Conservation (phyloP, 163 green algal genomes). For the Prototheca cutis region DNA sequence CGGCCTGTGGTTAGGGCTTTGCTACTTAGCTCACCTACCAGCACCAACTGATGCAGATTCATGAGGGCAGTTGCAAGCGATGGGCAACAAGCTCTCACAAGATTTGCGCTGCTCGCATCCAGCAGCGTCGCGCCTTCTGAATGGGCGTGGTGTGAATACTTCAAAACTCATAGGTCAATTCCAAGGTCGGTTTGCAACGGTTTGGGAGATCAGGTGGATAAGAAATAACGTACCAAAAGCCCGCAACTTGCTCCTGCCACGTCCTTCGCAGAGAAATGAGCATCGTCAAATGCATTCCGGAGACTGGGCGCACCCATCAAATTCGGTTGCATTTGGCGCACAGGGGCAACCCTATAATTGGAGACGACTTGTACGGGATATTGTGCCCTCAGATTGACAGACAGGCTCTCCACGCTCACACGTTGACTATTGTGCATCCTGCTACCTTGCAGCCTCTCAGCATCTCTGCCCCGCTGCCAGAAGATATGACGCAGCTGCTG, state of each 20-base stretch:
- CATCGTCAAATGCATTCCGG: slow-evolving; percentile 20
- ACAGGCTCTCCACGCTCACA: slow-evolving; percentile 33
- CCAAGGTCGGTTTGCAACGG: no score
- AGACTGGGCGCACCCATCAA: slow-evolving; percentile 38
- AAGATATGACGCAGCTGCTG: slow-evolving; percentile 13
- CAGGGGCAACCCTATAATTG: slow-evolving; percentile 33
- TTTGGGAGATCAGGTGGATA: no score
- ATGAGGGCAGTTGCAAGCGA: no score
- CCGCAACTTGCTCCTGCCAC: not conserved
- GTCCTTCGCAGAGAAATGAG: not conserved
- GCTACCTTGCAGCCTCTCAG: slow-evolving; percentile 5
- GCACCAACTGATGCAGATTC: no score
- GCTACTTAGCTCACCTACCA: no score
- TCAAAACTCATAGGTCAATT: no score
- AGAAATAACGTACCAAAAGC: no score
- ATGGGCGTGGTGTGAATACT: no score
- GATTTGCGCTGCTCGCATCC: no score
- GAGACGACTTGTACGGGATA: slow-evolving; percentile 41
- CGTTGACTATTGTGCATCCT: slow-evolving; percentile 27
- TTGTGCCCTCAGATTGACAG: slow-evolving; percentile 29
- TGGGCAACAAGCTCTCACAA: no score
- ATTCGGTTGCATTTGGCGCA: slow-evolving; percentile 44
- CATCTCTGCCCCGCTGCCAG: slow-evolving; percentile 12
- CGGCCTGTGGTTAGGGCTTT: no score
- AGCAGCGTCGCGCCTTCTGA: no score